A percentile compares a stretch with the other conserved stretches of the same genome.
Conservation (phyloP, 1,139 yeast genomes). For the Nakaseomyces sp. region DNA sequence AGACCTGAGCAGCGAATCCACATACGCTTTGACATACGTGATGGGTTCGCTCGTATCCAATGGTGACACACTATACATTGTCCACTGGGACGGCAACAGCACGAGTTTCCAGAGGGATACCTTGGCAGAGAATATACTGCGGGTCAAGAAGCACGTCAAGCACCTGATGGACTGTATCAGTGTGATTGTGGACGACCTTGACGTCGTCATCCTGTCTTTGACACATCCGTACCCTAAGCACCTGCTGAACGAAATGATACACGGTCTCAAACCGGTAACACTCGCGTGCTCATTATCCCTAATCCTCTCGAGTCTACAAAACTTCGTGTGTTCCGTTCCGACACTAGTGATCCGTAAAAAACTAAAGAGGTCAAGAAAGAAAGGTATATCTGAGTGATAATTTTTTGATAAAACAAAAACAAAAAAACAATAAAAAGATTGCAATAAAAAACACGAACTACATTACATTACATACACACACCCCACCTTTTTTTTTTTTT, state of each 20-base stretch:
- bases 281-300: conserved; percentile 49
- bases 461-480: too few relatives aligned
- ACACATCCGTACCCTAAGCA: conserved; percentile 80
- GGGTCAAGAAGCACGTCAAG: conserved; percentile 18
- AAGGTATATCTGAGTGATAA: conserved; percentile 24
- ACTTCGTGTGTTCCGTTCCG: conserved; percentile 54
- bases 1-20: conserved; percentile 79
- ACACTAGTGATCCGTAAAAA: conserved; percentile 86
- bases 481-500: too few relatives aligned
- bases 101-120: conserved; percentile 11
- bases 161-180: conserved; percentile 28
- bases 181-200: conserved; percentile 22
- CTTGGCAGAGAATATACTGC: conserved; percentile 16
- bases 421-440: too few relatives aligned
- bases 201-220: conserved; percentile 25
- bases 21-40: conserved; percentile 82
- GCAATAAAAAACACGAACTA: too few relatives aligned
- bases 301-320: conserved; percentile 26
- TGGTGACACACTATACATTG: conserved; percentile 72
- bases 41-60: conserved; percentile 80
- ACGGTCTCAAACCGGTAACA: conserved; percentile 71
- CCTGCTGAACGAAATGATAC: conserved; percentile 71
- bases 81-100: conserved; percentile 44
- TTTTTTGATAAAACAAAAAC: too few relatives aligned
- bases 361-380: conserved; percentile 61